Evolutionary conservation across 768 basidiomycete species (phyloP), one percentile per base, ranked within the genome.

Genomic region (Daedaleopsis sinensis): DNA sequence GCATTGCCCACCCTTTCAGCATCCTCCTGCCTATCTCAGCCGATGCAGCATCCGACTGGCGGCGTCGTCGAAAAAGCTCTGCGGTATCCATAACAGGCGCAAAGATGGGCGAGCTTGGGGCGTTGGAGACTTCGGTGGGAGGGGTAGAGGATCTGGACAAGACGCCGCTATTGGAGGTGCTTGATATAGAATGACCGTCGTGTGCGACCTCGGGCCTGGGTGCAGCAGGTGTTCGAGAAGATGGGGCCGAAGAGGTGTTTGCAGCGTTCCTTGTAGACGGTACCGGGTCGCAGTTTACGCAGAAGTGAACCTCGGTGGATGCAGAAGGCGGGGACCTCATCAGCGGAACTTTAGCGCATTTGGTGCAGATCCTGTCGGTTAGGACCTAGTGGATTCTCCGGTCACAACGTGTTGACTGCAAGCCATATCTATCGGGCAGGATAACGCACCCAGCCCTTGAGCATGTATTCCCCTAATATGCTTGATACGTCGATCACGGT

Each of bases 1-100:
- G 79, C 90, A 95, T 91, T 0, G 93, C 86, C 91, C 91, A 95
- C 43, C 90, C 93, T 67, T 85, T 86, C 49, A 95, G 74, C 61
- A 95, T 78, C 24, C 86, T 82, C 63, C 84, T 87, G 47, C 90
- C 94, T 35, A 95, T 91, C 68, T 90, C 89, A 53, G 86, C 75
- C 3, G 92, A 91, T 16, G 94, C 93, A 43, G 73, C 76, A 71
- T 95, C 93, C 2, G 91, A 92, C 72, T 94, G 93, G 61, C 87
- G 85, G 55, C 93, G 84, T 35, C 93, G 82, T 38, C 83, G 84
- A 23, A 85, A 75, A 23, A 79, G 81, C 64, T 87, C 85, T 65
- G 86, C 87, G 1, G 86, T 87, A 59, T 90, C 89, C 38, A 80
- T 76, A n/a, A 86, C 82, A 27, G 83, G 82, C 12, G 81, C 80